Evolutionary conservation across 192 early-diverging fungal genomes (phyloP).

Genomic region (Coemansia biformis): DNA sequence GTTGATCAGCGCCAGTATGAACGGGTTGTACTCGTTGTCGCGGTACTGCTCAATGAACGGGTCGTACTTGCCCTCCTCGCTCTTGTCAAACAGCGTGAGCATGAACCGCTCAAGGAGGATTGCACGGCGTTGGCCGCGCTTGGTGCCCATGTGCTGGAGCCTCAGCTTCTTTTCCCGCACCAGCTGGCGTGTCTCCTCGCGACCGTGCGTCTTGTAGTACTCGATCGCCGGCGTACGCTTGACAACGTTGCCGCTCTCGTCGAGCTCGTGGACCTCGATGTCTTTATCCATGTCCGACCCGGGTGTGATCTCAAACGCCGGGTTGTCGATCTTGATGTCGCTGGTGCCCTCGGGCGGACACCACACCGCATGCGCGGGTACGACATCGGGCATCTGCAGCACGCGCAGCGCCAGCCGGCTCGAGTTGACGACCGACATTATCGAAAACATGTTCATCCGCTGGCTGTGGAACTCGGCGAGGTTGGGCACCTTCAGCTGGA

Average conservation of each 20-base stretch:
- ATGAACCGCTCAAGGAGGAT: slow-evolving; percentile 48
- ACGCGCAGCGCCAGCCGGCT: slow-evolving; percentile 40
- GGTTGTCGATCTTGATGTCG: slow-evolving; percentile 36
- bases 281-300: slow-evolving; percentile 33
- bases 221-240: slow-evolving; percentile 13
- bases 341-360: slow-evolving; percentile 24
- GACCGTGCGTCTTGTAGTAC: slow-evolving; percentile 46
- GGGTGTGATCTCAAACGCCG: slow-evolving; percentile 29
- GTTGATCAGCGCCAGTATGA: slow-evolving; percentile 41
- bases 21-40: slow-evolving; percentile 48
- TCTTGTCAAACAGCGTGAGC: slow-evolving; percentile 48
- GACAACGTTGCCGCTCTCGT: slow-evolving; percentile 22
- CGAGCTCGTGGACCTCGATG: slow-evolving; percentile 20
- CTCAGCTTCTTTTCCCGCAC: slow-evolving; percentile 12
- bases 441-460: slow-evolving; percentile 52
- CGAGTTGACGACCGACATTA: slow-evolving; percentile 43
- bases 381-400: slow-evolving; percentile 39
- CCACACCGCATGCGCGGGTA: slow-evolving; percentile 36
- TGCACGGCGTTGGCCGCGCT: slow-evolving; percentile 23
- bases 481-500: slow-evolving; percentile 50
- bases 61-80: slow-evolving; percentile 33
- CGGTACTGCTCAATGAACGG: slow-evolving; percentile 46
- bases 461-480: slow-evolving; percentile 49
- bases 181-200: slow-evolving; percentile 22
- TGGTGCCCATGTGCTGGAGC: slow-evolving; percentile 24